Base-by-base conservation (phyloP, 139 green algal genomes). In the Tetraselmis chui region DNA sequence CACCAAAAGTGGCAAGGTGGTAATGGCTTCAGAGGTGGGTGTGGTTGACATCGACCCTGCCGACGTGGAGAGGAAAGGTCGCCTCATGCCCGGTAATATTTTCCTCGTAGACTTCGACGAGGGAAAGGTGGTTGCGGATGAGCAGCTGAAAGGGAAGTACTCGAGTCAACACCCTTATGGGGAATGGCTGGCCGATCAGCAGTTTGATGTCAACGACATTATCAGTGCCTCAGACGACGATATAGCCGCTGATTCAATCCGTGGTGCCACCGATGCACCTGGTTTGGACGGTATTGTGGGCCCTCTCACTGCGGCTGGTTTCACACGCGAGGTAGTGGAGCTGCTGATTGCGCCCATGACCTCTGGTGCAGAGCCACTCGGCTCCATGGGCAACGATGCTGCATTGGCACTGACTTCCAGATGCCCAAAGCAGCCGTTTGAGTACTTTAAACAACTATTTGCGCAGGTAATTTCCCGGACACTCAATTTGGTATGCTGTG, bases 391-490 rank as follows among this genome's bases (percentile, higher is more conserved):
- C 81, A 98, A 98, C 80, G 95, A 98, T 84, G 90, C 95, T 0
- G 90, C 96, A 1, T 90, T 98, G 84, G 93, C 95, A 0, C 91
- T 87, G 32, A 93, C 99, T 77, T 93, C 84, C 75, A 76, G 92
- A 29, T 86, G 93, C 28, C 92, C 93, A 26, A 95, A 95, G 87
- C 88, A 95, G 84, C 85, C 93, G n/a, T 95, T 90, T 76, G 95
- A 99, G 87, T 98, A 98, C 90, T 98, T 98, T 89, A 98, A 98
- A 90, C 93, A 98, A 92, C 88, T 98, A 0, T 98, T 98, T 82
- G 95, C 95, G 18, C 95, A 98, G 92, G 91, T 93, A 75, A 31
- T 82, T 5, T 67, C 5, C 11, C 45, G 45, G n/a, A n/a, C n/a
- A n/a, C 59, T 76, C 24, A 24, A n/a, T n/a, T n/a, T n/a, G n/a